phyloP scores from a whole-genome alignment of 495 filamentous ascomycete genomes.

The Glutinoglossum americanum region DNA sequence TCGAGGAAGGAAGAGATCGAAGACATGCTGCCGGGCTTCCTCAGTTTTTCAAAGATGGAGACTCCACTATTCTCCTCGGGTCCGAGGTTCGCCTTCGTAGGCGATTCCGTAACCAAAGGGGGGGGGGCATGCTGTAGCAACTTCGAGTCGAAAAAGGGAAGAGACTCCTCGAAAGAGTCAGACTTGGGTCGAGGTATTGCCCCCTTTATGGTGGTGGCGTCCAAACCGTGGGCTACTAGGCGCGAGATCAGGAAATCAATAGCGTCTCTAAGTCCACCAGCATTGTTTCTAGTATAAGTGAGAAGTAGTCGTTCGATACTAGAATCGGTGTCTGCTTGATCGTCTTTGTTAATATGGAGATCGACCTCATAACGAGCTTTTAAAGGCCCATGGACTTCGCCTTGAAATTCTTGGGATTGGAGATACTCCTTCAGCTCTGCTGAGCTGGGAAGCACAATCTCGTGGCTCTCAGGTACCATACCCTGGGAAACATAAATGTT shows the following conservation, averaged over 20 bases:
- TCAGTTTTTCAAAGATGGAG: conserved; percentile 69
- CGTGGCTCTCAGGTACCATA: conserved; percentile 92
- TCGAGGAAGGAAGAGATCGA: conserved; percentile 84
- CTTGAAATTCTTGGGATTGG: conserved; percentile 50
- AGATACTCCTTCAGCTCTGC: conserved; percentile 55
- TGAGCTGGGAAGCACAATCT: conserved; percentile 61
- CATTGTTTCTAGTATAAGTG: conserved; percentile 88
- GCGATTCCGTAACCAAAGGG: conserved; percentile 61
- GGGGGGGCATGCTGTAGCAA: conserved; percentile 75
- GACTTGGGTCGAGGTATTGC: conserved; percentile 90
- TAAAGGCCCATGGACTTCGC: conserved; percentile 60
- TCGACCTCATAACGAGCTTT: conserved; percentile 83
- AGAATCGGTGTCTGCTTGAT: conserved; percentile 16
- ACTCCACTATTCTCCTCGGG: conserved; percentile 56
- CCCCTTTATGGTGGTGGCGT: conserved; percentile 71
- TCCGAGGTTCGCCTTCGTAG: conserved; percentile 55
- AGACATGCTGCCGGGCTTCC: conserved; percentile 82
- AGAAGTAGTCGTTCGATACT: conserved; percentile 32
- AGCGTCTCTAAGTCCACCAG: conserved; percentile 83
- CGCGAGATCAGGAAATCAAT: conserved; percentile 80
- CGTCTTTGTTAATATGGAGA: conserved; percentile 32
- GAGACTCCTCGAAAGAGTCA: conserved; percentile 90
- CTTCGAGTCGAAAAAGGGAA: conserved; percentile 92
- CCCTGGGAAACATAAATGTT: conserved; percentile 26
- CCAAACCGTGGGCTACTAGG: conserved; percentile 63